Conservation (phyloP, 2,329 filamentous ascomycete genomes). For the Myrmaecium sp. region DNA sequence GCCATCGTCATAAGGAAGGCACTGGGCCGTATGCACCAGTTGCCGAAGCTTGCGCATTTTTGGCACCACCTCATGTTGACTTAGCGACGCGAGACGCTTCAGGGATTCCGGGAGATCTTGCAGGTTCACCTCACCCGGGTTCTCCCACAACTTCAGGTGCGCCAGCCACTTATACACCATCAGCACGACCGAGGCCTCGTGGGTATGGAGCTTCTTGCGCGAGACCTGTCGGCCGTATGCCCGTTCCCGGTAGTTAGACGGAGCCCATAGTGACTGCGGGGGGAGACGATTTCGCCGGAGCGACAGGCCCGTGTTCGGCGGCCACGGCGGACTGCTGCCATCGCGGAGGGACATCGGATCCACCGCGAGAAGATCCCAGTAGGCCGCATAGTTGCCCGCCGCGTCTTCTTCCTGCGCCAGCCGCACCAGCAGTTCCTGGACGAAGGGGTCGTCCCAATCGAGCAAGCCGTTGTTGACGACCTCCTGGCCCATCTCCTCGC, state of each 20-base stretch:
- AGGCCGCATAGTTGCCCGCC: no score
- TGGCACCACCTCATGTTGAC: no score
- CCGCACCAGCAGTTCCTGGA: neutral
- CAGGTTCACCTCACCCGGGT: neutral
- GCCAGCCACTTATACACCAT: conserved; percentile 21
- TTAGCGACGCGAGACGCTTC: no score
- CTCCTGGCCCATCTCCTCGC: neutral
- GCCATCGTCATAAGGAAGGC: no score
- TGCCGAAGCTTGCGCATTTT: no score
- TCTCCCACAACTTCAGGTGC: conserved; percentile 5
- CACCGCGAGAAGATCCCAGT: conserved; percentile 14
- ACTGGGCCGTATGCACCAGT: no score
- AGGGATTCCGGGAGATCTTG: no score
- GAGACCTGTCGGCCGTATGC: conserved; percentile 17
- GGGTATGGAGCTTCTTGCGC: conserved; percentile 25
- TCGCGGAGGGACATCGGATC: conserved; percentile 14
- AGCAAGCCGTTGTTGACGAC: neutral
- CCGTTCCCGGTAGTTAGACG: conserved; percentile 12
- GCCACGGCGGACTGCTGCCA: conserved; percentile 17
- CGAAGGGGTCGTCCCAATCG: conserved; percentile 1
- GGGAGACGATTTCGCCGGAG: conserved; percentile 18
- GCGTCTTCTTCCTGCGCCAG: neutral
- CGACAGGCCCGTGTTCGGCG: conserved; percentile 22
- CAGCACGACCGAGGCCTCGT: conserved; percentile 23
- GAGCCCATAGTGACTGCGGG: conserved; percentile 29